Conservation (phyloP, 169 alveolate species). For the Cryptosporidium canis region DNA sequence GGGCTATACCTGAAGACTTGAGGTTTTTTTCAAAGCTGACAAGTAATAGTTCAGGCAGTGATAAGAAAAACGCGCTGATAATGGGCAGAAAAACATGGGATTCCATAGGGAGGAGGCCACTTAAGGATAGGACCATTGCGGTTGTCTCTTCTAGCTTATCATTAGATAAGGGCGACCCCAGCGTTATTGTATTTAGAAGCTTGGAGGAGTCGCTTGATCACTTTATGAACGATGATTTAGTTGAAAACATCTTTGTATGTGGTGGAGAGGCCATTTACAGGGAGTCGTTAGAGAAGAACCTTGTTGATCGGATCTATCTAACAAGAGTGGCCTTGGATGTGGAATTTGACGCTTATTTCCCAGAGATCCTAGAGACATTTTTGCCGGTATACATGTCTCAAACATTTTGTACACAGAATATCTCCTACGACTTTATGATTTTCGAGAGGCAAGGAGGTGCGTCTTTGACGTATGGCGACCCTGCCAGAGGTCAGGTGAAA, state of each 20-base stretch:
- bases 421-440: conserved; percentile 76
- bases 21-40: conserved; percentile 16
- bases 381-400: conserved; percentile 76
- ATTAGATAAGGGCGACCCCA: conserved; percentile 30
- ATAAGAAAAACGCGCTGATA: conserved; percentile 87
- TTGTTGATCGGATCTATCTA: conserved; percentile 81
- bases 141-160: conserved; percentile 84
- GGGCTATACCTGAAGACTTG: conserved; percentile 46
- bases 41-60: not conserved
- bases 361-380: conserved; percentile 76
- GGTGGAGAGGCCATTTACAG: conserved; percentile 89
- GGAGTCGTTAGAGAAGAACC: conserved; percentile 80
- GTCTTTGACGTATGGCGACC: not conserved
- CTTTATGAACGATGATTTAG: conserved; percentile 63
- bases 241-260: conserved; percentile 83
- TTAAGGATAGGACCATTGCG: conserved; percentile 87
- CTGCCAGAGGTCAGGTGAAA: conserved; percentile 17
- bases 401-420: conserved; percentile 72
- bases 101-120: conserved; percentile 89
- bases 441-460: conserved; percentile 66
- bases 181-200: conserved; percentile 73
- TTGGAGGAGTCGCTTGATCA: conserved; percentile 76
- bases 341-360: conserved; percentile 82
- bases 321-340: conserved; percentile 85
- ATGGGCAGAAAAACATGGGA: conserved; percentile 98